phyloP scores from a whole-genome alignment of 2,329 filamentous ascomycete species.

The Calonectria fujianensis region DNA sequence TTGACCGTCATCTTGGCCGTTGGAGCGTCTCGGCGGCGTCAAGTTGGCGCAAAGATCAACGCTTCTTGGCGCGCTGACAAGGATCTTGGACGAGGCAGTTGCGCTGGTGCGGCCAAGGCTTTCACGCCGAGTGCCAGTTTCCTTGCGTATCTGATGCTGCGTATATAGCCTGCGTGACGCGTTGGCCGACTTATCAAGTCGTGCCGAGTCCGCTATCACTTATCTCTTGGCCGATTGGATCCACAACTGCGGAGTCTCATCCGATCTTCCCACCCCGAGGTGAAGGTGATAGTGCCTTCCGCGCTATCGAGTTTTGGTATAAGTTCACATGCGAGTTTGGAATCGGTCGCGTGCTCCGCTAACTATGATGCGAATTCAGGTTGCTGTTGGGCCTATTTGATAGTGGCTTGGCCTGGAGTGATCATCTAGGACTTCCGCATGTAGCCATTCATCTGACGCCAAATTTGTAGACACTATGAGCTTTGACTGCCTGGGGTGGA shows the following conservation, averaged over 20 bases:
- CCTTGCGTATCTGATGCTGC: background rate
- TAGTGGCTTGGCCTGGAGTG: too few relatives aligned
- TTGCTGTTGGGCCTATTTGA: too few relatives aligned
- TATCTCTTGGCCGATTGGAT: conserved; percentile 12
- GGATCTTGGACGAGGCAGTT: background rate
- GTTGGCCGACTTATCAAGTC: background rate
- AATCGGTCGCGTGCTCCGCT: background rate
- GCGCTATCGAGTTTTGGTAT: background rate
- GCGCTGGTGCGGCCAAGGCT: background rate
- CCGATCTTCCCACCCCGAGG: background rate
- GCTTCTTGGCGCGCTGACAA: background rate
- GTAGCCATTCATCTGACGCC: too few relatives aligned
- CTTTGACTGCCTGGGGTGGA: too few relatives aligned
- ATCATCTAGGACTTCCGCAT: too few relatives aligned
- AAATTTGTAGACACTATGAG: too few relatives aligned
- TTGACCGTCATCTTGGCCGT: conserved; percentile 25
- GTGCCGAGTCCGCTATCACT: background rate
- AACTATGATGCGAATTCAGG: background rate
- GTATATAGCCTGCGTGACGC: background rate
- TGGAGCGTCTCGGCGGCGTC: background rate
- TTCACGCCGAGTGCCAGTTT: background rate
- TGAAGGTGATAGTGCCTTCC: background rate
- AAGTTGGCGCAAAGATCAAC: background rate
- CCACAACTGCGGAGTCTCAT: background rate
- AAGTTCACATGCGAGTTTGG: background rate